Base-by-base conservation (phyloP, 768 basidiomycete genomes). In the Lentinula boryana region DNA sequence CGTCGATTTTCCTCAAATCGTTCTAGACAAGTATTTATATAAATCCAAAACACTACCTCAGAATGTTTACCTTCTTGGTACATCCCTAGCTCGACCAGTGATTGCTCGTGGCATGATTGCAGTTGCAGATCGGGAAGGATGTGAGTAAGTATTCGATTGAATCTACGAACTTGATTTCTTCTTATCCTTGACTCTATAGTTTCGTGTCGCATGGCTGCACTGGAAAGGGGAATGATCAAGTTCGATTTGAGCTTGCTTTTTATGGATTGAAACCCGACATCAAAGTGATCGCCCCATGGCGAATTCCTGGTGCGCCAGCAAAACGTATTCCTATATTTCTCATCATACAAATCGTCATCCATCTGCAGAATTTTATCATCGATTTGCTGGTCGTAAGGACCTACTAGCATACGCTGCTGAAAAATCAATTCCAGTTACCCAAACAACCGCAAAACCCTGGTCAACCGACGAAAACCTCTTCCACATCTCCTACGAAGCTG, bases 401-500 rank as follows among this genome's bases (percentile, higher is more conserved):
- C 88, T 99, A 60, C 89, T 99, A 62, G 83, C 84, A 31, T 99
- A 88, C 67, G 97, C 97, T 32, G 87, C 87, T 7, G 78, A 91
- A 70, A 92, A 93, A 72, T 74, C 84, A 53, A 96, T 99, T 65
- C 95, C 95, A 60, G 95, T 99, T 62, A 83, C 87, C 64, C 97
- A 99, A 77, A 99, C 97, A 50, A 84, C 91, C 10, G 84, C 95
- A 59, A 98, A 98, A 78, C 96, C 97, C 40, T 99, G 97, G 97
- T 98, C 96, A 2, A 99, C 97, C 5, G 96, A 99, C 72, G 97
- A 98, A 78, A 99, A 98, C 78, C 82, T 99, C 52, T 98, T 96
- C 88, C 97, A 99, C 80, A 99, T 98, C 76, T 98, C 97, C 16
- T 99, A 98, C 77, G 97, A 99, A 75, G 96, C 97, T 10, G 97